Evolutionary conservation across 352 stramenopile species (phyloP).

Genomic region (Pythium aristosporum): DNA sequence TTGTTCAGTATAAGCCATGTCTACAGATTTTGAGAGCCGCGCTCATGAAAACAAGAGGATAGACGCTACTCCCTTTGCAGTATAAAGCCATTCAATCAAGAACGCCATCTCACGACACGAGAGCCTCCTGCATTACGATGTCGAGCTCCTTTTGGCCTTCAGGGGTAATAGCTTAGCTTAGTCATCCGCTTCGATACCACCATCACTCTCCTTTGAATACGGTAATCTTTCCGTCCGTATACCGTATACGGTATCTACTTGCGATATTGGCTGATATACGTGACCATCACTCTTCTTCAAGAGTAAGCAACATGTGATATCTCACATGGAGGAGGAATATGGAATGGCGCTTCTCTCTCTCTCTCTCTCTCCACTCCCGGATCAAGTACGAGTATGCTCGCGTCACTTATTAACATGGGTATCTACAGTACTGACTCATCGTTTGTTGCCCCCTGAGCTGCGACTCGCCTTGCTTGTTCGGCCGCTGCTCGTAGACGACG

Average conservation of each 20-base stretch:
- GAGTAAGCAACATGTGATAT: too few relatives aligned
- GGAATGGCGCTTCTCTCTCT: too few relatives aligned
- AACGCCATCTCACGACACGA: neutral
- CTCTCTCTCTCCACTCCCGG: too few relatives aligned
- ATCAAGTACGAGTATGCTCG: too few relatives aligned
- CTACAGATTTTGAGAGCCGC: constrained; percentile 19
- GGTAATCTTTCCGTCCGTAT: neutral
- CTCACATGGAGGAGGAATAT: too few relatives aligned
- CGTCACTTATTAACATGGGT: too few relatives aligned
- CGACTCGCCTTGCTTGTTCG: too few relatives aligned
- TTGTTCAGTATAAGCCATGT: constrained; percentile 23
- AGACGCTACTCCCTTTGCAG: neutral
- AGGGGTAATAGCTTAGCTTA: neutral
- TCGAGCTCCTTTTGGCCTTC: neutral
- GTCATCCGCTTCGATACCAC: neutral
- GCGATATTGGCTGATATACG: too few relatives aligned
- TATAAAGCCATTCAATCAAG: neutral
- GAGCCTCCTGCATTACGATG: neutral
- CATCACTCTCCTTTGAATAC: neutral
- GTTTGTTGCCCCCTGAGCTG: too few relatives aligned
- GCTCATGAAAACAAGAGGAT: constrained; percentile 1
- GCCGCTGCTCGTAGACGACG: neutral
- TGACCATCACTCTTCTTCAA: too few relatives aligned
- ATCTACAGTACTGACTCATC: too few relatives aligned
- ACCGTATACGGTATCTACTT: too few relatives aligned